These are phyloP conservation scores for Candida parachauliodes DNA, from an alignment of 805 yeast species.

Conservation along the genomic window DNA sequence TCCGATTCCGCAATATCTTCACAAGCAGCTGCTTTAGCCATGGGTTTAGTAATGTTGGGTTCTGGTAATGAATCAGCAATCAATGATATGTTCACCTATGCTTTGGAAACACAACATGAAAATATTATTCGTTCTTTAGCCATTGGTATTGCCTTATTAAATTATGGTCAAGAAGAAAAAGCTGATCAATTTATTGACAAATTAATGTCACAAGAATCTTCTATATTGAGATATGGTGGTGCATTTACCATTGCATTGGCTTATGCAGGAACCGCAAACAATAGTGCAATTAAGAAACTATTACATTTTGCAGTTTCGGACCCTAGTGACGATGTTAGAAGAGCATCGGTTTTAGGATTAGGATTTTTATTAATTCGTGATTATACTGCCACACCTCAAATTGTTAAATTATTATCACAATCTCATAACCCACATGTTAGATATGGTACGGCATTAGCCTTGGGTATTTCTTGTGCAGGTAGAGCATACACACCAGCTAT, in stretches of 20 bases:
- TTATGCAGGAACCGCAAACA: conserved; percentile 93
- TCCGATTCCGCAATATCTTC: conserved; percentile 93
- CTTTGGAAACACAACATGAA: conserved; percentile 94
- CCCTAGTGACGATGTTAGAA: conserved; percentile 92
- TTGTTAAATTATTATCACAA: conserved; percentile 87
- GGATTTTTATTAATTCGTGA: conserved; percentile 91
- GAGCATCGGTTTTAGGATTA: conserved; percentile 88
- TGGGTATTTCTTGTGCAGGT: conserved; percentile 97
- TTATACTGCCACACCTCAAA: conserved; percentile 89
- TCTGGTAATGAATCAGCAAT: conserved; percentile 68
- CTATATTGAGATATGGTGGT: conserved; percentile 92
- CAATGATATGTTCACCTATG: conserved; percentile 82
- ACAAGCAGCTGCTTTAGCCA: conserved; percentile 92
- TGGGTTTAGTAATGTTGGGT: conserved; percentile 96
- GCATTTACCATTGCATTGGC: conserved; percentile 92
- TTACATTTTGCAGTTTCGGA: conserved; percentile 95
- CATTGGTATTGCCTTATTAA: conserved; percentile 80
- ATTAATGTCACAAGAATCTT: conserved; percentile 69
- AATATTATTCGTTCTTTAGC: conserved; percentile 92
- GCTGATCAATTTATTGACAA: conserved; percentile 68
- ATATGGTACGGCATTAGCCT: conserved; percentile 96
- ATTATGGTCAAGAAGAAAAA: conserved; percentile 79
- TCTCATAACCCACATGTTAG: conserved; percentile 98
- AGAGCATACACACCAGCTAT: conserved; percentile 84
- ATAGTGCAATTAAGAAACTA: conserved; percentile 77